Base-by-base conservation (phyloP, 2,329 filamentous ascomycete genomes). In the Nemania sp. region DNA sequence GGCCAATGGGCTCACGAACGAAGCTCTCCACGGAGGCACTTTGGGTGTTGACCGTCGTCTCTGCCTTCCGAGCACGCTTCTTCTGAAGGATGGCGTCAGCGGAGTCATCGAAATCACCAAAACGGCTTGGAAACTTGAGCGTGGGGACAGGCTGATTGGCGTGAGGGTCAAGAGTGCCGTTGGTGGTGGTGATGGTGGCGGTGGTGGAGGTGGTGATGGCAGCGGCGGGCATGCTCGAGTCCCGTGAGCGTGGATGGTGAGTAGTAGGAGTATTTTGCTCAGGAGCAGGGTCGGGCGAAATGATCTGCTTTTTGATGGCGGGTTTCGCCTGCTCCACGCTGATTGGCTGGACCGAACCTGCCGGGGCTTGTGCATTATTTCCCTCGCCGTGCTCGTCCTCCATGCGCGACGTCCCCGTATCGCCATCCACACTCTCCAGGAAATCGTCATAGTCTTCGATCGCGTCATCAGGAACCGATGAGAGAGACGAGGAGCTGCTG, bases 291-390 rank as follows among this genome's bases (percentile, higher is more conserved):
- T 71, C 68, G 69, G 70, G 66, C 64, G 70, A 69, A 62, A 66
- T 67, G 66, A 67, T 69, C 68, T 73, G 71, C 69, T 72, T 74
- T 74, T 74, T 74, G 66, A 66, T 60, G 64, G 71, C 70, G 68
- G 71, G 68, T 74, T 72, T 72, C 69, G 68, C 67, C 60, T 71
- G 65, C 62, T 64, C 63, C 42, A 34, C 65, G 67, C 66, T 74
- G 72, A 74, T 74, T 74, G 72, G 72, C 64, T 70, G 70, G 60
- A 45, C 50, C 50, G 68, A 63, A 54, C 61, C 66, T 66, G 67
- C 70, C 68, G 68, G 69, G 69, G 68, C 71, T 66, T 69, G 71
- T 62, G 70, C 69, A 68, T 71, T 65, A 68, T 67, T 72, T 68
- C 68, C 67, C 68, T 72, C 70, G 68, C 69, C 68, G 59, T 61